Conservation (phyloP, 2,329 filamentous ascomycete species). For the Trichophyton simii region DNA sequence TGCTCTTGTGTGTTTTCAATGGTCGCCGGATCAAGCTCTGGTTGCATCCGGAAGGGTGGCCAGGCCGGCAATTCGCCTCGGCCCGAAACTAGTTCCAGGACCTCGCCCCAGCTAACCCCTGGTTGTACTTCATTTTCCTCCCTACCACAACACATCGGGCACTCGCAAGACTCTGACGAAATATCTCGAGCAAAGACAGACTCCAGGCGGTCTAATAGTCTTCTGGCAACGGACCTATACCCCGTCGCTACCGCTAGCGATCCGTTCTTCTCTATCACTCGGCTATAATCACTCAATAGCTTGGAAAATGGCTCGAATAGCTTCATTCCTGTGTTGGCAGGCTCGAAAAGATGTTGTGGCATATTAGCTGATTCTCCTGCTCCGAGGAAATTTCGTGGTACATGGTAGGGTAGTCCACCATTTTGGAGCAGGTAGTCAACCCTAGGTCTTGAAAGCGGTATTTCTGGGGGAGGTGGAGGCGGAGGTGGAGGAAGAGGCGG, state of each 20-base stretch:
- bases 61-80: constrained; percentile 73
- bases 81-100: constrained; percentile 83
- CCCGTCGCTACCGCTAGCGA: constrained; percentile 91
- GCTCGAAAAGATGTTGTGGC: constrained; percentile 48
- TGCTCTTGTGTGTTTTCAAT: constrained; percentile 40
- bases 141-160: constrained; percentile 65
- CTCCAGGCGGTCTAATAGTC: constrained; percentile 78
- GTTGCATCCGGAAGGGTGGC: constrained; percentile 71
- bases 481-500: constrained; percentile 38
- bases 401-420: constrained; percentile 60
- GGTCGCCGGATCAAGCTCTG: constrained; percentile 45
- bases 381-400: constrained; percentile 59
- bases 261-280: constrained; percentile 68
- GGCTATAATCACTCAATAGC: constrained; percentile 73
- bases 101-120: constrained; percentile 88
- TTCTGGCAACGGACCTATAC: constrained; percentile 83
- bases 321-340: constrained; percentile 54
- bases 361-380: constrained; percentile 42
- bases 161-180: constrained; percentile 70
- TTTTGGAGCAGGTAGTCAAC: constrained; percentile 89
- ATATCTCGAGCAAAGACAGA: constrained; percentile 91
- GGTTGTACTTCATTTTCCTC: constrained; percentile 43
- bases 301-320: constrained; percentile 74
- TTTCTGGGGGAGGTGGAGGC: constrained; percentile 60
- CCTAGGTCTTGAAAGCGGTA: constrained; percentile 57